These are phyloP conservation scores for Poteriospumella lacustris DNA, from an alignment of 108 stramenopile genomes.

Conservation along the genomic window DNA sequence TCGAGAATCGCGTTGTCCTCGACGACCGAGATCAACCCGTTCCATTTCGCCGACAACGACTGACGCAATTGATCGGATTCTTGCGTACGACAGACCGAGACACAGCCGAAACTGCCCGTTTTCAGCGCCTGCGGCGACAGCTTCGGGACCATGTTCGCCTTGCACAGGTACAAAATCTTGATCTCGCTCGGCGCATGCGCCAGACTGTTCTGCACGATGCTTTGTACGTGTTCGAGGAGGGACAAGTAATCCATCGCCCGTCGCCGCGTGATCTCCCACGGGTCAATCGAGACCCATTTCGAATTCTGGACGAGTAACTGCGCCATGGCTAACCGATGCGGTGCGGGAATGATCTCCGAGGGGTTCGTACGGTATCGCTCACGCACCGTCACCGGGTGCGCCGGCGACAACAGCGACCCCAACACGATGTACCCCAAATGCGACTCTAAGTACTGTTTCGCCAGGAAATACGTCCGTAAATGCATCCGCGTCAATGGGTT, in stretches of 20 bases:
- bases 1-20: conserved; percentile 49
- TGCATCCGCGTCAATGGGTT: conserved; percentile 52
- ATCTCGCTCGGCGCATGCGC: conserved; percentile 29
- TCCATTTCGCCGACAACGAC: conserved; percentile 33
- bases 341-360: conserved; percentile 44
- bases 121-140: conserved; percentile 24
- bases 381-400: conserved; percentile 47
- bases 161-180: conserved; percentile 42
- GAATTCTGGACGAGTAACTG: conserved; percentile 43
- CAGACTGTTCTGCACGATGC: conserved; percentile 33
- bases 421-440: conserved; percentile 34
- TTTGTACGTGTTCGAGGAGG: conserved; percentile 43
- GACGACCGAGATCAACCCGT: conserved; percentile 40
- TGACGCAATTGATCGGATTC: conserved; percentile 42
- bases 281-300: conserved; percentile 51
- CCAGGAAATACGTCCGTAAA: conserved; percentile 47
- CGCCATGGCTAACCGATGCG: conserved; percentile 52
- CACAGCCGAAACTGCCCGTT: conserved; percentile 27
- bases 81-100: conserved; percentile 50
- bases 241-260: conserved; percentile 54
- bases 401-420: conserved; percentile 44
- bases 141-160: conserved; percentile 31
- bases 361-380: conserved; percentile 46
- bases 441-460: conserved; percentile 42
- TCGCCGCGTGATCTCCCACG: conserved; percentile 57